phyloP scores from a whole-genome alignment of 371 early-diverging fungal genomes.

The Choanephora cucurbitarum region DNA sequence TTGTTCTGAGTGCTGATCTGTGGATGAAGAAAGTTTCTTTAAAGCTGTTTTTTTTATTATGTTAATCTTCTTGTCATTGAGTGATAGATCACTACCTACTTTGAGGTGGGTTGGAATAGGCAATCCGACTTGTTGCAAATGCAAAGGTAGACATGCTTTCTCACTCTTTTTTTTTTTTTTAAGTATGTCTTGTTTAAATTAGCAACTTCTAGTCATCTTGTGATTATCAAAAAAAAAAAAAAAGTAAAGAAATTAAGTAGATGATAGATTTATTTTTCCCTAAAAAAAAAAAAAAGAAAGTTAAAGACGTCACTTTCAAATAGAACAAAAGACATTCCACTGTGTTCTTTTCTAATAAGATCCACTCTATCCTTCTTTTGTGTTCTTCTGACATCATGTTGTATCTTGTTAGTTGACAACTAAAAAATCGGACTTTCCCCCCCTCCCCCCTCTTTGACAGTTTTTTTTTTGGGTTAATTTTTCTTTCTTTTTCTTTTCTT shows the following conservation, averaged over 20 bases:
- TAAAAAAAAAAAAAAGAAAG: neutral
- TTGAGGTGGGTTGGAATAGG: conserved; percentile 27
- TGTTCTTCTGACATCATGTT: too few species aligned
- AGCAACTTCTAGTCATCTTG: conserved; percentile 5
- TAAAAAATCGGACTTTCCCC: neutral
- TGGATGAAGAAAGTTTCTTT: conserved; percentile 14
- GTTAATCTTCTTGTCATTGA: neutral
- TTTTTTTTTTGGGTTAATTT: conserved; percentile 10
- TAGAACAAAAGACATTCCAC: neutral
- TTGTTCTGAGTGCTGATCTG: neutral
- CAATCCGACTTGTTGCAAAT: conserved; percentile 28
- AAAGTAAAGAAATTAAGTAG: conserved; percentile 1
- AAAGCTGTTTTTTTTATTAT: neutral
- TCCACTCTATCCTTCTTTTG: too few species aligned
- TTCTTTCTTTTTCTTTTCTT: conserved; percentile 7
- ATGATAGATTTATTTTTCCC: neutral
- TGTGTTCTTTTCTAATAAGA: neutral
- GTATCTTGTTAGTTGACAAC: too few species aligned
- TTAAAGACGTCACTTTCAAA: neutral
- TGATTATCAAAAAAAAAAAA: conserved; percentile 2
- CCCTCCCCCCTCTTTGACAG: neutral
- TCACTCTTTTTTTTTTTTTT: neutral
- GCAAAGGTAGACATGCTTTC: conserved; percentile 31
- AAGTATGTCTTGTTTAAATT: too few species aligned
- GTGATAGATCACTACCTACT: conserved; percentile 2